A percentile compares a stretch with the other conserved stretches of the same genome.
Conservation (phyloP, 2,329 filamentous ascomycete genomes). For the Madurella fahalii region DNA sequence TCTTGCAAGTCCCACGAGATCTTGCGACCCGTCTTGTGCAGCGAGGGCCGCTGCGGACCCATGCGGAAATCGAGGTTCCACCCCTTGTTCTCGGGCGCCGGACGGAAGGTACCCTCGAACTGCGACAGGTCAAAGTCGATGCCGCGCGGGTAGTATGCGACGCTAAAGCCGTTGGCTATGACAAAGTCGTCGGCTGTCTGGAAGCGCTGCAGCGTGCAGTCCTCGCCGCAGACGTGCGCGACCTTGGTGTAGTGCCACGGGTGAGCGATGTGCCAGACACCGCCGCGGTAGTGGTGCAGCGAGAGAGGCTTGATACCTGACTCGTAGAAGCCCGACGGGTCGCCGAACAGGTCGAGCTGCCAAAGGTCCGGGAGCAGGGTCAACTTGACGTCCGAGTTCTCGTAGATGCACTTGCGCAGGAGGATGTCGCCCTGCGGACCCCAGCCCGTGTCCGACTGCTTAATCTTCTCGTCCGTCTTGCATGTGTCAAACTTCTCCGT, state of each 20-base stretch:
- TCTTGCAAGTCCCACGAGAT: constrained; percentile 47
- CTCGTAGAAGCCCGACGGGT: constrained; percentile 62
- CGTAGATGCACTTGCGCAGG: constrained; percentile 60
- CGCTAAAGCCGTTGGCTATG: constrained; percentile 56
- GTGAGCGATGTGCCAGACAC: constrained; percentile 51
- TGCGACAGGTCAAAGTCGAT: constrained; percentile 36
- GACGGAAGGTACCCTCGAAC: constrained; percentile 32
- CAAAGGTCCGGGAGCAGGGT: constrained; percentile 55
- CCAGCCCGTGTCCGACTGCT: constrained; percentile 55
- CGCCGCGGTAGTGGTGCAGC: constrained; percentile 61
- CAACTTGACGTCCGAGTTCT: constrained; percentile 56
- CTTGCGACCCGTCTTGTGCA: constrained; percentile 31
- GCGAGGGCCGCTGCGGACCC: constrained; percentile 30
- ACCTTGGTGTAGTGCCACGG: constrained; percentile 56
- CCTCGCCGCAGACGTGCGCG: constrained; percentile 56
- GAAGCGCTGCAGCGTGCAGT: constrained; percentile 58
- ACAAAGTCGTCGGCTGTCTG: constrained; percentile 50
- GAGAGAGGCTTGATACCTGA: constrained; percentile 56
- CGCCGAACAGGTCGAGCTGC: constrained; percentile 57
- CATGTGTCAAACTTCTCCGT: constrained; percentile 32
- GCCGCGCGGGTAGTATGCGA: constrained; percentile 52
- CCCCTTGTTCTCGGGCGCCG: constrained; percentile 30
- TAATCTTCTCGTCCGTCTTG: constrained; percentile 47
- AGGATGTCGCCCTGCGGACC: constrained; percentile 59
- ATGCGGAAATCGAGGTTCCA: constrained; percentile 33